Base-by-base conservation (phyloP, 768 basidiomycete genomes). In the Pleurotus platypus region DNA sequence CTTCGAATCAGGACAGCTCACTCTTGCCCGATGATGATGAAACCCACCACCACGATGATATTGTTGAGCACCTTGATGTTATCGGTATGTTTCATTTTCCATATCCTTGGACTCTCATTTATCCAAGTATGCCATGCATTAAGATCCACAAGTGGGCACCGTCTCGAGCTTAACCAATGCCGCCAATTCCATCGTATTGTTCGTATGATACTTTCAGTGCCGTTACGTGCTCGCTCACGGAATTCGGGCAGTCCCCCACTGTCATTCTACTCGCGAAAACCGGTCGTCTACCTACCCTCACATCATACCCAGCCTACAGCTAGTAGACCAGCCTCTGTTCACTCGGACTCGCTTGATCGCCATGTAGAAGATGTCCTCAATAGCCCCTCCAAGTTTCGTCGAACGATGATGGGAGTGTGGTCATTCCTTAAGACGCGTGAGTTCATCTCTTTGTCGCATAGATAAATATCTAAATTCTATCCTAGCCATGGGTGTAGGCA, bases 31-130 rank as follows among this genome's bases (percentile, higher is more conserved):
- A 63, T 5, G 37, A 46, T 2, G 57, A 61, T 4, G 56, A 68
- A 2, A 65, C 72, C 18, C 77, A 82, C 56, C 87, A 92, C 64
- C 82, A 86, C 58, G 88, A 92, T 63, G 87, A 90, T 62, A 81
- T 92, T 47, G 89, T 93, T 4, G 91, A 92, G 59, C 86, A 92
- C 67, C 71, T 94, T 61, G 91, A 94, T 69, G 86, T 84, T 43
- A 89, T 91, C 58, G 89, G 88, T 86, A 62, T 46, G 75, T 49
- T 24, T 6, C 46, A 55, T 62, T 22, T 30, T 12, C 24, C 20
- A 27, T 50, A 22, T 12, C 22, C 37, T n/a, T 8, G 6, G 46
- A 26, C 37, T 58, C 9, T 39, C 30, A 30, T 11, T 20, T 57
- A 20, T 24, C 51, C 59, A 48, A 26, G 24, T 57, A 59, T 50